Conservation (phyloP, 306 rosid genomes). For the Vicia villosa region DNA sequence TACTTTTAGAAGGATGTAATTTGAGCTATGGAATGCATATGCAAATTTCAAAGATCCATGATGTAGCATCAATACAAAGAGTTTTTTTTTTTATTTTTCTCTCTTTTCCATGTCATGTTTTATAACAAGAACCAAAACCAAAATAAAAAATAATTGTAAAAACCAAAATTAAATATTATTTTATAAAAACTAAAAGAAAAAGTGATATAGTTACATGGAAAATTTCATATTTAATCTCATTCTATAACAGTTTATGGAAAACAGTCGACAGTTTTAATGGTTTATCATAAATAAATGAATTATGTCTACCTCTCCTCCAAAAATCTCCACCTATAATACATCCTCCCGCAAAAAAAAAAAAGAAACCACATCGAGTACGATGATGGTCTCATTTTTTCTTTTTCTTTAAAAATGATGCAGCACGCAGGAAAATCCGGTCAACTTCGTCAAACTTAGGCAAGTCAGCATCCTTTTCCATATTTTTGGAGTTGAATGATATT, state of each 20-base stretch:
- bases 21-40: too few species aligned
- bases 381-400: slow-evolving; percentile 49
- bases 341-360: not conserved
- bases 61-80: too few species aligned
- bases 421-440: slow-evolving; percentile 71
- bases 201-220: too few species aligned
- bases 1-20: too few species aligned
- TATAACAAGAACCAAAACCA: too few species aligned
- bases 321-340: not conserved
- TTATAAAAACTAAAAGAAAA: too few species aligned
- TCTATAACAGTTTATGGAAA: not conserved
- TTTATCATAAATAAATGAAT: not conserved
- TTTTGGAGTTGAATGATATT: slow-evolving; percentile 57
- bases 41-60: too few species aligned
- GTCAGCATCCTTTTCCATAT: slow-evolving; percentile 41
- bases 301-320: not conserved
- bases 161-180: too few species aligned
- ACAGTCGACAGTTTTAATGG: not conserved
- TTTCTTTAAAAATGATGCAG: slow-evolving; percentile 70
- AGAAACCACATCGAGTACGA: not conserved
- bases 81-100: too few species aligned
- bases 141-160: too few species aligned
- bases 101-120: too few species aligned
- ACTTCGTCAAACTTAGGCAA: slow-evolving; percentile 71
- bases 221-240: too few species aligned